These are phyloP conservation scores for Pseudocercospora fuligena DNA, from an alignment of 2,329 filamentous ascomycete species.

Conservation along the genomic window DNA sequence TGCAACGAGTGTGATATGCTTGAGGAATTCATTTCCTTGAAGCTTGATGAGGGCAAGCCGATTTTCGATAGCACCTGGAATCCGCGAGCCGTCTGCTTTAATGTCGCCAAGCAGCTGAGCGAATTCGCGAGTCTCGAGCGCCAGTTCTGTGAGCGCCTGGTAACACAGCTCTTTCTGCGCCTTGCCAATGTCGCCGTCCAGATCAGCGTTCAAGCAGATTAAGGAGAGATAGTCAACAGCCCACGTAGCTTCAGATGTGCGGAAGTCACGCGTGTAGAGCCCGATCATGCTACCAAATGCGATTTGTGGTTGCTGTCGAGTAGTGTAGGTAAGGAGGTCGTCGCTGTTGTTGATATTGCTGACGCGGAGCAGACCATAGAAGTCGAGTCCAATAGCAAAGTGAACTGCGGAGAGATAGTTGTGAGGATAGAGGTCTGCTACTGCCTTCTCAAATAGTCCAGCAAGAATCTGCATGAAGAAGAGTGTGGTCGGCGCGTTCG, in stretches of 20 bases:
- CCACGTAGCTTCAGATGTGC: conserved; percentile 83
- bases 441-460: conserved; percentile 91
- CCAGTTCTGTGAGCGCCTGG: conserved; percentile 88
- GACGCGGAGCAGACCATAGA: conserved; percentile 86
- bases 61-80: conserved; percentile 85
- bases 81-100: conserved; percentile 79
- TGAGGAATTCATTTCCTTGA: conserved; percentile 81
- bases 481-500: conserved; percentile 82
- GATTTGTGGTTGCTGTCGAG: conserved; percentile 75
- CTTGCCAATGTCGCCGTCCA: conserved; percentile 73
- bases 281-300: conserved; percentile 94
- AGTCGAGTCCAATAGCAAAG: conserved; percentile 86
- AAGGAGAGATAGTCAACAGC: conserved; percentile 92
- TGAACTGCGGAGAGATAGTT: conserved; percentile 93
- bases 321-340: conserved; percentile 70
- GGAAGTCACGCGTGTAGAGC: conserved; percentile 95
- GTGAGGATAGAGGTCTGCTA: conserved; percentile 89
- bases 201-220: conserved; percentile 88
- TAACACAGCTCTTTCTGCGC: conserved; percentile 84
- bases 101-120: conserved; percentile 93
- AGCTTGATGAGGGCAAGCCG: conserved; percentile 81
- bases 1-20: conserved; percentile 89
- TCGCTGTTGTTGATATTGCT: conserved; percentile 77
- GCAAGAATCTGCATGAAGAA: conserved; percentile 91
- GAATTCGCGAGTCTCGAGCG: conserved; percentile 96